Percentiles rank a stretch among this genome's conserved stretches.
phyloP scores from a whole-genome alignment of 2,329 filamentous ascomycete species.

The Reticulascus tulasneorum region DNA sequence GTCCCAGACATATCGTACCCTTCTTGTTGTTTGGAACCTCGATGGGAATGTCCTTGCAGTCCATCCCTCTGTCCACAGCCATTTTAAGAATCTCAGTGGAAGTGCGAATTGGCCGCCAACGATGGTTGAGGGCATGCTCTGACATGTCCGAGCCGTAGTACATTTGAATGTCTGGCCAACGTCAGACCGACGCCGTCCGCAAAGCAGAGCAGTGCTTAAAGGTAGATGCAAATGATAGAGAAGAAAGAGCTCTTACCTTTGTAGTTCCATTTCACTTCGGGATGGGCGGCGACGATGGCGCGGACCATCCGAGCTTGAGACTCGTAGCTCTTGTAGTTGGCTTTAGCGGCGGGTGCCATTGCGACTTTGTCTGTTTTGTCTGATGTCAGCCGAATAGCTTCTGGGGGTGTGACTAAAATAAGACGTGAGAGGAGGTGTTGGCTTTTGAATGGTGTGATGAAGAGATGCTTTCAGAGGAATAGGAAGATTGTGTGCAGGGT shows the following conservation, averaged over 20 bases:
- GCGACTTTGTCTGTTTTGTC: neutral
- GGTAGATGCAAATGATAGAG: neutral
- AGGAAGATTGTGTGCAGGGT: too few species aligned
- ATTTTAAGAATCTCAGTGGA: conserved; percentile 34
- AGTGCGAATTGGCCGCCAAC: conserved; percentile 43
- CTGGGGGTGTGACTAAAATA: too few species aligned
- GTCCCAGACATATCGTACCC: conserved; percentile 27
- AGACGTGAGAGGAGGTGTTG: too few species aligned
- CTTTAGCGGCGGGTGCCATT: conserved; percentile 42
- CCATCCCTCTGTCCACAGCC: conserved; percentile 29
- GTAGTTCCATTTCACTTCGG: conserved; percentile 53
- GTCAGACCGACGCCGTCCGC: conserved; percentile 8
- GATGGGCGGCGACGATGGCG: conserved; percentile 56
- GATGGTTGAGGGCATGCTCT: conserved; percentile 44
- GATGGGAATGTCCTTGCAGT: conserved; percentile 38
- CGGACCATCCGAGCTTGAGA: conserved; percentile 56
- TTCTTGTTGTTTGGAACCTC: conserved; percentile 32
- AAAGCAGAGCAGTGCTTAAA: neutral
- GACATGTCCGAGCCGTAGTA: conserved; percentile 49
- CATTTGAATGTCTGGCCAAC: conserved; percentile 38
- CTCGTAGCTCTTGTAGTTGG: conserved; percentile 59
- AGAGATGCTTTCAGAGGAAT: too few species aligned
- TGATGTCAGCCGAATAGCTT: neutral
- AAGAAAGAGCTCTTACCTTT: conserved; percentile 44
- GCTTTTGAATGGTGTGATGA: too few species aligned